A percentile compares a stretch with the other conserved stretches of the same genome.
These are phyloP conservation scores for Fusarium chlamydosporum DNA, from an alignment of 2,329 filamentous ascomycete genomes.

Conservation along the genomic window DNA sequence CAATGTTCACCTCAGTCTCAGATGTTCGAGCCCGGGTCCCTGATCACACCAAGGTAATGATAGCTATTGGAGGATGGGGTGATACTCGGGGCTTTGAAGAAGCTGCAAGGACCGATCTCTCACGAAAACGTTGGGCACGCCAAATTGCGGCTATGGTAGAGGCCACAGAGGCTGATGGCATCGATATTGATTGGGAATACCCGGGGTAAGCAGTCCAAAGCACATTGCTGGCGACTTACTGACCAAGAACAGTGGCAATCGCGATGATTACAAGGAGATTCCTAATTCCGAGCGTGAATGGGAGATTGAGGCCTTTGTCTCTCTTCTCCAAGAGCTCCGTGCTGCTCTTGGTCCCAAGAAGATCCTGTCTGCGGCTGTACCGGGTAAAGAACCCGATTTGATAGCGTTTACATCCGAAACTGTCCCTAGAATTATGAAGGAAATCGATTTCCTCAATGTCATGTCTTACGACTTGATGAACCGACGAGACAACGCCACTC, in stretches of 20 bases:
- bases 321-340: slow-evolving; percentile 71
- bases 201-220: slow-evolving; percentile 58
- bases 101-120: slow-evolving; percentile 66
- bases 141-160: slow-evolving; percentile 76
- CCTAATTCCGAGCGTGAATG: slow-evolving; percentile 72
- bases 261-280: slow-evolving; percentile 75
- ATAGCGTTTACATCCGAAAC: slow-evolving; percentile 74
- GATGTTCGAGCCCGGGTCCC: slow-evolving; percentile 64
- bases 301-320: slow-evolving; percentile 75
- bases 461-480: slow-evolving; percentile 81
- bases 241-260: slow-evolving; percentile 68
- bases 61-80: slow-evolving; percentile 83
- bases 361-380: slow-evolving; percentile 77
- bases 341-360: slow-evolving; percentile 68
- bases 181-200: slow-evolving; percentile 76
- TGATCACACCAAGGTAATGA: slow-evolving; percentile 71
- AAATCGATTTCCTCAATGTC: slow-evolving; percentile 76
- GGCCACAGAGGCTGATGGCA: slow-evolving; percentile 74
- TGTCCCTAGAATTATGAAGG: slow-evolving; percentile 69
- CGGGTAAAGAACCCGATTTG: slow-evolving; percentile 74
- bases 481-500: slow-evolving; percentile 73
- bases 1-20: slow-evolving; percentile 67
- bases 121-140: slow-evolving; percentile 70
- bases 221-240: not conserved
- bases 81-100: slow-evolving; percentile 74